Evolutionary conservation across 805 yeast species (phyloP), one percentile per base, ranked within the genome.

Genomic region (Kodamaea lidongshanica): DNA sequence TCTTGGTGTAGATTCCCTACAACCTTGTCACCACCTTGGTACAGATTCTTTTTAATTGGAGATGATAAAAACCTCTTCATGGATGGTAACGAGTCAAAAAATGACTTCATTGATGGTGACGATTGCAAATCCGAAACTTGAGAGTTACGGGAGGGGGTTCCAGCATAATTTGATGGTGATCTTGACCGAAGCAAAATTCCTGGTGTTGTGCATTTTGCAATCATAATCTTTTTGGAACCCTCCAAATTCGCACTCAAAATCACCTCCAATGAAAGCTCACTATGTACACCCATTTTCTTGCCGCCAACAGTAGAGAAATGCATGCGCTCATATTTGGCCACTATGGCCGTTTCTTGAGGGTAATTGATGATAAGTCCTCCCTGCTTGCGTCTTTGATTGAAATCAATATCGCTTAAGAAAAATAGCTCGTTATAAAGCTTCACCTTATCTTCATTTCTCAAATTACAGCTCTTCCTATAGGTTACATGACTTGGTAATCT

Each of bases 121-220:
- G 26, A 13, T 23, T 12, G 26, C 12, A 14, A 7, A 5, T 6
- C 11, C 7, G 12, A 24, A 14, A 3, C 15, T 16, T 5, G 27
- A 6, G 16, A 24, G 9, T 12, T 19, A 16, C n/a, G 14, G 20
- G 20, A 18, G 20, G 9, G 20, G 20, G 9, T 18, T 8, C 20
- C 9, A 10, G 20, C 21, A 23, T 31, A 31, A 41, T 72, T 76
- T 0, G 81, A 68, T 1, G 84, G 83, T 0, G 83, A 74, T 45
- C 84, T 59, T 2, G 84, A 83, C 37, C 84, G 56, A 7, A 78
- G 71, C 1, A 70, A 62, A 35, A 78, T 55, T 1, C 80, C 74
- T 0, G 81, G 82, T 0, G 83, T 75, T 44, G 62, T 70, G 1
- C 48, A 25, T 8, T 37, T 31, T 4, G 52, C 51, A n/a, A 50